These are phyloP conservation scores for Hypholoma sublateritium DNA, from an alignment of 768 basidiomycete genomes.

Conservation along the genomic window DNA sequence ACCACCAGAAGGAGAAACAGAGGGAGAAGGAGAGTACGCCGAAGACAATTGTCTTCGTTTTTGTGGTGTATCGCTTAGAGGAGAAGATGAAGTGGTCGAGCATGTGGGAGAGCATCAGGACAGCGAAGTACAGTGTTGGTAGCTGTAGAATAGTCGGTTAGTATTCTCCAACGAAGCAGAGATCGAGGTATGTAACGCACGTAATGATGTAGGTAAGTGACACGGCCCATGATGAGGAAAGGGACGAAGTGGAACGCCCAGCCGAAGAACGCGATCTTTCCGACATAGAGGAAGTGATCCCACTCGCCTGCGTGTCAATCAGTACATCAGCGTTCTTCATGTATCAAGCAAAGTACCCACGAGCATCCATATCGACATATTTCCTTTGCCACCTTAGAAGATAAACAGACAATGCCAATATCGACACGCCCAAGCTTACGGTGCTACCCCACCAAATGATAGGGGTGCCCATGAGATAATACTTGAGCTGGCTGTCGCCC, in stretches of 20 bases:
- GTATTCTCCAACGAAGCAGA: not conserved
- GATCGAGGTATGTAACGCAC: slow-evolving; percentile 45
- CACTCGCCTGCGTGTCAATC: slow-evolving; percentile 63
- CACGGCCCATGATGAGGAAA: slow-evolving; percentile 97
- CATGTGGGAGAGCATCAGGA: slow-evolving; percentile 87
- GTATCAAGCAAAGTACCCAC: slow-evolving; percentile 42
- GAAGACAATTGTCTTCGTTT: slow-evolving; percentile 75
- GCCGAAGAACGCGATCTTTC: slow-evolving; percentile 87
- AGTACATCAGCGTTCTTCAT: slow-evolving; percentile 4
- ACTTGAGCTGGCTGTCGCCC: slow-evolving; percentile 86
- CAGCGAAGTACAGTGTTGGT: slow-evolving; percentile 95
- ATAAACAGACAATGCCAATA: slow-evolving; percentile 63
- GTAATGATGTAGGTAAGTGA: slow-evolving; percentile 96
- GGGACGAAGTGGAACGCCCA: slow-evolving; percentile 95
- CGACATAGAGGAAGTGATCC: slow-evolving; percentile 92
- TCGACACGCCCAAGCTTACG: slow-evolving; percentile 57
- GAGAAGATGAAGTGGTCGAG: slow-evolving; percentile 93
- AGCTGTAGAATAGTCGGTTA: slow-evolving; percentile 48
- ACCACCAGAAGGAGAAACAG: slow-evolving; percentile 92
- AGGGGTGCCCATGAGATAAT: slow-evolving; percentile 92
- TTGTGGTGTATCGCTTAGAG: slow-evolving; percentile 56
- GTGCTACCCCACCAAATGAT: slow-evolving; percentile 88
- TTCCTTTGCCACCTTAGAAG: slow-evolving; percentile 82
- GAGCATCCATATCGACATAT: slow-evolving; percentile 87
- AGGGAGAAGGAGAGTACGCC: slow-evolving; percentile 57